phyloP scores from a whole-genome alignment of 768 basidiomycete species.

The Aureoboletus auriporus region DNA sequence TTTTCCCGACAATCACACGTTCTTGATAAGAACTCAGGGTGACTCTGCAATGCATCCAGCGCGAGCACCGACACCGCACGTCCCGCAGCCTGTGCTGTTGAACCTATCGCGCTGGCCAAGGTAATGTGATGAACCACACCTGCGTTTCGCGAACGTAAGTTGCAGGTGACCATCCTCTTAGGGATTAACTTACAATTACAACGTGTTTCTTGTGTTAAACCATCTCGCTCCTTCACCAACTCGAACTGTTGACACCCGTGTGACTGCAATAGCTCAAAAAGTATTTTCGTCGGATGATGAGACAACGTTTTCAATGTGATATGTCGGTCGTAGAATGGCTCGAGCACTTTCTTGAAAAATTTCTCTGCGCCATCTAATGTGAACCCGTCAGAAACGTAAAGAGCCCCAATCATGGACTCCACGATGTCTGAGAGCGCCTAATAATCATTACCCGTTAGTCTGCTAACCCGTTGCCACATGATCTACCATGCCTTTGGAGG shows the following conservation, averaged over 20 bases:
- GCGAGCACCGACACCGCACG: slow-evolving; percentile 62
- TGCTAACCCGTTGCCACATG: neutral
- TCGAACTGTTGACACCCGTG: slow-evolving; percentile 67
- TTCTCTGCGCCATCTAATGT: slow-evolving; percentile 54
- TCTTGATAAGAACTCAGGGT: slow-evolving; percentile 56
- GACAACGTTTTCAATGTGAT: slow-evolving; percentile 69
- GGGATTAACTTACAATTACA: slow-evolving; percentile 48
- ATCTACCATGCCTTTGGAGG: slow-evolving; percentile 61
- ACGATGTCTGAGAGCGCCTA: slow-evolving; percentile 77
- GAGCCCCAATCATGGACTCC: slow-evolving; percentile 75
- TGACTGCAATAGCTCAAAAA: slow-evolving; percentile 70
- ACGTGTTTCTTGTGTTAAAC: slow-evolving; percentile 31
- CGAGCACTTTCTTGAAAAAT: slow-evolving; percentile 63
- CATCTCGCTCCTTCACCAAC: slow-evolving; percentile 48
- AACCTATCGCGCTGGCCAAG: slow-evolving; percentile 55
- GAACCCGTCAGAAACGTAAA: slow-evolving; percentile 75
- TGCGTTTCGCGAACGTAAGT: slow-evolving; percentile 29
- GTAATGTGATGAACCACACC: slow-evolving; percentile 66
- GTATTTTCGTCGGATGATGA: slow-evolving; percentile 71
- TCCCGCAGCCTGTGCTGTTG: slow-evolving; percentile 49
- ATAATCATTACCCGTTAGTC: neutral
- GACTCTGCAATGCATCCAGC: slow-evolving; percentile 63
- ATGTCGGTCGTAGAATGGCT: slow-evolving; percentile 77
- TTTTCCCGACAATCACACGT: slow-evolving; percentile 62
- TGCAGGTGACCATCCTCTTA: neutral